Conservation (phyloP, 306 rosid species). For the Fragaria nilgerrensis region DNA sequence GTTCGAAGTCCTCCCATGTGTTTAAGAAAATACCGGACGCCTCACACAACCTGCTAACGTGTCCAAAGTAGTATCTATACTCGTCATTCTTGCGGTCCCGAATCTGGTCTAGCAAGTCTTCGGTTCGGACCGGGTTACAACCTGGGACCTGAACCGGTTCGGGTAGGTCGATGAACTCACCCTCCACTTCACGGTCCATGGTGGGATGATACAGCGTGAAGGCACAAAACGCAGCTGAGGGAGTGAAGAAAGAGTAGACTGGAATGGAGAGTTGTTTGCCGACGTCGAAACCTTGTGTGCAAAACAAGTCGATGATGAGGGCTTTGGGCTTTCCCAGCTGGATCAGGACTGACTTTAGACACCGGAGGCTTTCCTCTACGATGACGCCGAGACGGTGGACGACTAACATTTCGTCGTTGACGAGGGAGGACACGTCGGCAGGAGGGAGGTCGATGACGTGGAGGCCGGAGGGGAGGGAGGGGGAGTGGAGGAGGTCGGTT, state of each 20-base stretch:
- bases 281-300: conserved; percentile 44
- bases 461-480: conserved; percentile 27
- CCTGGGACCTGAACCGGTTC: conserved; percentile 42
- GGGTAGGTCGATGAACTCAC: conserved; percentile 47
- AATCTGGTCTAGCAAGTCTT: conserved; percentile 43
- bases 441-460: conserved; percentile 39
- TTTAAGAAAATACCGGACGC: conserved; percentile 35
- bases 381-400: conserved; percentile 27
- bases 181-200: conserved; percentile 42
- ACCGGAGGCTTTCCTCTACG: conserved; percentile 21
- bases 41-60: conserved; percentile 29
- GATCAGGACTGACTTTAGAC: conserved; percentile 25
- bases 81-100: conserved; percentile 35
- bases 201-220: conserved; percentile 36
- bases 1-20: conserved; percentile 48
- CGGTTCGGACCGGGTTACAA: conserved; percentile 28
- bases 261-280: conserved; percentile 33
- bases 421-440: conserved; percentile 14
- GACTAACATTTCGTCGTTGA: not conserved
- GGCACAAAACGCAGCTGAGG: conserved; percentile 34
- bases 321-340: conserved; percentile 27
- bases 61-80: conserved; percentile 35
- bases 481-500: conserved; percentile 30
- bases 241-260: conserved; percentile 34
- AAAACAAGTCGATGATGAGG: conserved; percentile 39